A percentile compares a stretch with the other conserved stretches of the same genome.
Evolutionary conservation across 371 early-diverging fungal species (phyloP).

Genomic region (Apophysomyces ossiformis): DNA sequence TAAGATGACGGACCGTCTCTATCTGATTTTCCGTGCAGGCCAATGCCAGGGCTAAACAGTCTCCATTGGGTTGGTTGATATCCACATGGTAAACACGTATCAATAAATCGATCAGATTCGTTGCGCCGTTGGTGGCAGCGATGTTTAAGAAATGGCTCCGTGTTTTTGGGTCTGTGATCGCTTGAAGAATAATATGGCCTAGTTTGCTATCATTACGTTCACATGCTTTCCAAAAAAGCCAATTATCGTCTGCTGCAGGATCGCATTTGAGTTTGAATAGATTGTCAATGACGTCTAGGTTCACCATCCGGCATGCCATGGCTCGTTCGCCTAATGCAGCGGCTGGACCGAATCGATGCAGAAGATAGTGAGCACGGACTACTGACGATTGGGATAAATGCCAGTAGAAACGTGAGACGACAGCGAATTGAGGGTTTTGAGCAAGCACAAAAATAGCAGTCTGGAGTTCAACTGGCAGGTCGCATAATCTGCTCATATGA

Average conservation of each 20-base stretch:
- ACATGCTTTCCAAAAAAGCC: constrained; percentile 31
- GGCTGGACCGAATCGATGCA: constrained; percentile 36
- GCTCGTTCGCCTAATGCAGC: constrained; percentile 34
- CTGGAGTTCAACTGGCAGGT: constrained; percentile 37
- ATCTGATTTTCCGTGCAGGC: constrained; percentile 39
- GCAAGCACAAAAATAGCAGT: constrained; percentile 40
- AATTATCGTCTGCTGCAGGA: constrained; percentile 37
- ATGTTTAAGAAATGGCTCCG: constrained; percentile 26
- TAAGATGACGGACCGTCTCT: constrained; percentile 30
- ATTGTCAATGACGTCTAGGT: constrained; percentile 27
- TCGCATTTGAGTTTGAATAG: constrained; percentile 29
- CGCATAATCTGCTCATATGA: constrained; percentile 1
- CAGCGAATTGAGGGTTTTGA: constrained; percentile 35
- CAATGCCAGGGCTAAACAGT: constrained; percentile 25
- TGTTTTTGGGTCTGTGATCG: constrained; percentile 14
- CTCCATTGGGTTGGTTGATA: constrained; percentile 18
- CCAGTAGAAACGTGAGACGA: constrained; percentile 27
- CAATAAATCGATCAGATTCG: constrained; percentile 32
- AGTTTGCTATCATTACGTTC: constrained; percentile 22
- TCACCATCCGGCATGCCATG: constrained; percentile 29
- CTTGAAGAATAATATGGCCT: constrained; percentile 24
- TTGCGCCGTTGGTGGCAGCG: constrained; percentile 36
- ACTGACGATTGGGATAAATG: constrained; percentile 28
- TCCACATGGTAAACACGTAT: constrained; percentile 25
- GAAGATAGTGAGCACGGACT: constrained; percentile 34